Base-by-base conservation (phyloP, 1,139 yeast genomes). In the Taiozyma onychis region DNA sequence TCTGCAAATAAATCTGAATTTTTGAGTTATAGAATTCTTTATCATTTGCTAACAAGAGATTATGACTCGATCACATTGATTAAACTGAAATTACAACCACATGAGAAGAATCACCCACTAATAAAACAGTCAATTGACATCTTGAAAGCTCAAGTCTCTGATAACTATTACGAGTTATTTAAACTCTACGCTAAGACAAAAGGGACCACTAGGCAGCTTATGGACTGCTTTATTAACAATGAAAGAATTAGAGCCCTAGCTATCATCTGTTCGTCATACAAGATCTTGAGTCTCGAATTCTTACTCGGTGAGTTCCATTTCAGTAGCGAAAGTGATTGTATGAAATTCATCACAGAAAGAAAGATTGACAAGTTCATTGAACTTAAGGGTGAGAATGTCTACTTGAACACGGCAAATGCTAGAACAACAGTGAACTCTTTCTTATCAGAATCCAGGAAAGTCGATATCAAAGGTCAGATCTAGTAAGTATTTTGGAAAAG, bases 381-480 rank as follows among this genome's bases (percentile, higher is more conserved):
- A 21, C 60, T 63, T 11, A 68, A 64, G 45, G 68, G 65, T n/a
- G 71, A 65, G 30, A 62, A 55, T 37, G 62, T 58, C 34, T 64
- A 61, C 46, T 57, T 75, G 44, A 71, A 70, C 48, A 67, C 77
- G 43, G 66, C 72, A 26, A 70, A 74, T 44, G 78, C 87, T 0
- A 72, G 81, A 59, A 60, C 71, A 0, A 62, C 66, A 1, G 71
- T 86, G 13, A 73, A 73, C 47, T 68, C 71, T 9, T 71, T 78
- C 18, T 72, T 75, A 49, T 69, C 70, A 46, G 69, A 75, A 24
- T 74, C 78, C 57, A 78, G 74, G 53, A 85, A 78, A 62, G 83
- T 91, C n/a, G 97, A 91, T 64, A 90, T 91, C 54, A 91, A 90
- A 70, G 97, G 98, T 0, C 97, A 91, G 66, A 76, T 85, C 21